These are phyloP conservation scores for Rasamsonia emersonii DNA, from an alignment of 2,329 filamentous ascomycete species.

Conservation along the genomic window DNA sequence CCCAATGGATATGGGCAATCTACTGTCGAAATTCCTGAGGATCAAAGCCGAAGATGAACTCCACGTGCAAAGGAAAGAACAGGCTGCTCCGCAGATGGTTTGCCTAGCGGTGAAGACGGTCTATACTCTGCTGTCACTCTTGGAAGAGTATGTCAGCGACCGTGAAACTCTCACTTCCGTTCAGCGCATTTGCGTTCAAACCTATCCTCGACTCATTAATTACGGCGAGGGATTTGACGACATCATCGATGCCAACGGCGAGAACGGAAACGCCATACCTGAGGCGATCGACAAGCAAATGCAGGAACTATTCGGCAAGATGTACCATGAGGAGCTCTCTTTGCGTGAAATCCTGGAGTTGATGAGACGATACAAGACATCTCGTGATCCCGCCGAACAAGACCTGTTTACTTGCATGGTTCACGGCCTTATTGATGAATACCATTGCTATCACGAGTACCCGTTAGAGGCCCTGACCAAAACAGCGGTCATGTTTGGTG, in stretches of 20 bases:
- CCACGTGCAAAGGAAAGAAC: constrained; percentile 61
- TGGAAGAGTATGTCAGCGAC: constrained; percentile 56
- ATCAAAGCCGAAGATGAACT: constrained; percentile 80
- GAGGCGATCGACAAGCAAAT: constrained; percentile 76
- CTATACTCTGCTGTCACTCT: constrained; percentile 66
- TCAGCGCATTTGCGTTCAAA: constrained; percentile 80
- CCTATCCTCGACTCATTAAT: constrained; percentile 91
- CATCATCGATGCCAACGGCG: constrained; percentile 77
- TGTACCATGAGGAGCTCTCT: constrained; percentile 88
- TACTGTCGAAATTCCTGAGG: constrained; percentile 69
- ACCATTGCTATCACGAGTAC: constrained; percentile 89
- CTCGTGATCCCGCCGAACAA: constrained; percentile 73
- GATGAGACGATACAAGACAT: constrained; percentile 80
- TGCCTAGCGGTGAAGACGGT: constrained; percentile 81
- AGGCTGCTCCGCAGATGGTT: constrained; percentile 57
- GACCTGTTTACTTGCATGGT: constrained; percentile 99
- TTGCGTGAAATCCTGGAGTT: constrained; percentile 78
- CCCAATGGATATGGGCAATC: constrained; percentile 57
- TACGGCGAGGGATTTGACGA: constrained; percentile 90
- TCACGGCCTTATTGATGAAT: constrained; percentile 94
- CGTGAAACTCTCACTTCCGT: constrained; percentile 67
- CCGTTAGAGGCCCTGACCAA: constrained; percentile 92
- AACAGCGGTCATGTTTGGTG: constrained; percentile 91
- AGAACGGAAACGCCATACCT: constrained; percentile 71
- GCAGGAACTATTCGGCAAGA: constrained; percentile 96